Evolutionary conservation across 805 yeast genomes (phyloP).

Genomic region (Candida ficus): DNA sequence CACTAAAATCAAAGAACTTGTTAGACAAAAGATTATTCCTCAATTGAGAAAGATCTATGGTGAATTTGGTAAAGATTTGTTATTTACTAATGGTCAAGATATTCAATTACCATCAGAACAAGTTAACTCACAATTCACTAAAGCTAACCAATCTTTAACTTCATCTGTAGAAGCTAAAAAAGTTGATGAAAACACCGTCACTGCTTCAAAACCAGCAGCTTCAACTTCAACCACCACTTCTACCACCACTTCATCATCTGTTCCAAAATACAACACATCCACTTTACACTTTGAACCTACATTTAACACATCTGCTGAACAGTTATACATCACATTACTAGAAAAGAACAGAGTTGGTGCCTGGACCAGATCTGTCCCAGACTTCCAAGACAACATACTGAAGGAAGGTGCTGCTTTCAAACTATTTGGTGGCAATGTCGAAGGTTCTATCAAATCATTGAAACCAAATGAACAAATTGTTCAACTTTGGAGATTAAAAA

Average conservation of each 20-base stretch:
- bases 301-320: conserved; percentile 86
- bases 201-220: conserved; percentile 10
- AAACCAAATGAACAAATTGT: conserved; percentile 54
- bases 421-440: conserved; percentile 83
- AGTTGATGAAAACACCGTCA: conserved; percentile 1
- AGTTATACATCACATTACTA: conserved; percentile 69
- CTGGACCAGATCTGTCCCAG: conserved; percentile 76
- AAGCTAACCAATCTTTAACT: conserved; percentile 36
- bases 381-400: conserved; percentile 40
- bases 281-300: conserved; percentile 70
- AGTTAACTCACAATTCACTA: conserved; percentile 52
- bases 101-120: conserved; percentile 77
- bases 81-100: conserved; percentile 72
- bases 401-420: conserved; percentile 57
- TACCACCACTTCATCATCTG: conserved; percentile 19
- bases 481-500: conserved; percentile 81
- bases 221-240: conserved; percentile 13
- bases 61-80: conserved; percentile 73
- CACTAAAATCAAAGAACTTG: conserved; percentile 41
- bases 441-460: conserved; percentile 61
- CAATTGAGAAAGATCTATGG: conserved; percentile 54
- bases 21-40: conserved; percentile 58
- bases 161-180: conserved; percentile 9
- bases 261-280: conserved; percentile 75
- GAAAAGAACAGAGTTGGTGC: conserved; percentile 78